Evolutionary conservation across 2,329 filamentous ascomycete genomes (phyloP).

Genomic region (Venturia carpophila): DNA sequence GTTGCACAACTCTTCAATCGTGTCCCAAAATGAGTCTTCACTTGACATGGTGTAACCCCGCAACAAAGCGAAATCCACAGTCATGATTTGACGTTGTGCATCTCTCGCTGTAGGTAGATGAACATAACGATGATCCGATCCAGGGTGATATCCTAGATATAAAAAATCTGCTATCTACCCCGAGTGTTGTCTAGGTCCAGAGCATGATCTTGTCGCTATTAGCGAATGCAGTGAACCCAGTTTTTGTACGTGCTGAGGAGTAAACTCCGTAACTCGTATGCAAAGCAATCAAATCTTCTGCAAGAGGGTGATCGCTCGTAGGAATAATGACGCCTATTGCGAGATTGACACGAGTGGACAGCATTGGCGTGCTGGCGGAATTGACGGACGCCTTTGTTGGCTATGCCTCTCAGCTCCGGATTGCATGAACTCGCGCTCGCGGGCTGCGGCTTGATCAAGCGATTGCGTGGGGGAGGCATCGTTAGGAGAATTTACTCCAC

Average conservation of each 20-base stretch:
- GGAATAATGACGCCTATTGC: not conserved
- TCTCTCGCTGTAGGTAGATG: constrained; percentile 1
- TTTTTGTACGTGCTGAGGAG: not conserved
- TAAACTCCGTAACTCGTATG: not conserved
- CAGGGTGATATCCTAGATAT: not conserved
- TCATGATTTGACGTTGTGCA: not conserved
- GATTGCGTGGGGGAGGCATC: not conserved
- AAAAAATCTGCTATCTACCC: not conserved
- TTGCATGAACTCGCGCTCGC: constrained; percentile 4
- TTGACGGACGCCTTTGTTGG: not conserved
- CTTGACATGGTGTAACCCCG: too few species aligned
- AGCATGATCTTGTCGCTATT: not conserved
- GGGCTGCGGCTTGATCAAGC: not conserved
- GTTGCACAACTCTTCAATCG: not conserved
- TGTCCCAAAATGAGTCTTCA: not conserved
- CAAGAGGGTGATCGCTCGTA: not conserved
- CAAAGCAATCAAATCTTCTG: not conserved
- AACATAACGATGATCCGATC: not conserved
- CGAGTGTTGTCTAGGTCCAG: not conserved
- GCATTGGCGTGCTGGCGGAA: not conserved
- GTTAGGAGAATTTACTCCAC: not conserved
- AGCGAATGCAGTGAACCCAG: too few species aligned
- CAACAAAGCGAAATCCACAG: not conserved
- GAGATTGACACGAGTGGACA: not conserved
- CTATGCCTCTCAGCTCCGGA: constrained; percentile 4